Evolutionary conservation across 2,329 filamentous ascomycete species (phyloP), one percentile per base, ranked within the genome.

Genomic region (Diaporthe ilicicola): DNA sequence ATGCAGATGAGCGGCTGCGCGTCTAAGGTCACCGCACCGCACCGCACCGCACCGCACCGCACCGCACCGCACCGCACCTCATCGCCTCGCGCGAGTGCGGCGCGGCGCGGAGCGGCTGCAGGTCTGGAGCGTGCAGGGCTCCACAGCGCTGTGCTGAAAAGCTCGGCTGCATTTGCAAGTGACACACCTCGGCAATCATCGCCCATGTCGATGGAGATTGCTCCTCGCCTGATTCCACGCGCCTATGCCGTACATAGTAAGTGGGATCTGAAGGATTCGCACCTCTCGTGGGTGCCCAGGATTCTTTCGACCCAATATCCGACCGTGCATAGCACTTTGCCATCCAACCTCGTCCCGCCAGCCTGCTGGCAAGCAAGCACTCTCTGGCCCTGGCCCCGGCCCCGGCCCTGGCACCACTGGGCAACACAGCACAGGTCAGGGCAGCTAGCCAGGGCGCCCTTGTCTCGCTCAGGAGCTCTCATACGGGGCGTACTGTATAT

Each of bases 1-100:
- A n/a, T 32, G 59, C 27, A 62, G 59, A 62, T 62, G 59, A 34
- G 59, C 59, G 42, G 59, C 59, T 62, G 59, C 59, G 59, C 42
- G 56, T 48, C 42, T 62, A 62, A 13, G 27, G 48, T 15, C 37
- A n/a, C 42, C 55, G 15, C 37, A 39, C 10, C 22, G 22, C 15
- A 24, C 17, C 24, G 15, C 37, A 12, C 42, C 55, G 15, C 37
- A 39, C 10, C 22, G 22, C 15, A 24, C 17, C 24, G 15, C 37
- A n/a, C 42, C 55, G 15, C 37, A 39, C 10, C 22, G 22, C 15
- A 24, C 17, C 24, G 15, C 37, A 12, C n/a, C n/a, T n/a, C n/a
- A 17, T 22, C 17, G 22, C 12, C 39, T 15, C 56, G 17, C 15
- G 19, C 3, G 22, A 27, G 4, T 19, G 29, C 32, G 32, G 32